Conservation (phyloP, 257 asterid species). For the Osmanthus fragrans region DNA sequence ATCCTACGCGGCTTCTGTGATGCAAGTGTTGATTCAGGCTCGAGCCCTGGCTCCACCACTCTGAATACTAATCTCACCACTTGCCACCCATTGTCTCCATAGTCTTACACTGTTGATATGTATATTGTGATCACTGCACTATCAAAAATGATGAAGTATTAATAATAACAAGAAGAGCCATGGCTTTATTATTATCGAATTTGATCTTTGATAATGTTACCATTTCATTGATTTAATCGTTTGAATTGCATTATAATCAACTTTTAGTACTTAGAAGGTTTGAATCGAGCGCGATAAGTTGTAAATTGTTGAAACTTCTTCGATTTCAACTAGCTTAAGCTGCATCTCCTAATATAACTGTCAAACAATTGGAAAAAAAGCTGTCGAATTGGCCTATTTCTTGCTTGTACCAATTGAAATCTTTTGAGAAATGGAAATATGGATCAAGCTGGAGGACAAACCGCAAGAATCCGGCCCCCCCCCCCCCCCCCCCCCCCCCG, state of each 20-base stretch:
- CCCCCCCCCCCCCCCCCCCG: no score
- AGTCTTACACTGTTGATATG: neutral
- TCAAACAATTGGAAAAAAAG: no score
- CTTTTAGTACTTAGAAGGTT: no score
- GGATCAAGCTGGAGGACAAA: no score
- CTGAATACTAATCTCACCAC: constrained; percentile 21
- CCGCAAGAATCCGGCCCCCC: no score
- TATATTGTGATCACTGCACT: neutral
- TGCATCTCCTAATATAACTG: neutral
- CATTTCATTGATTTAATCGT: neutral
- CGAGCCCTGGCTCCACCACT: neutral
- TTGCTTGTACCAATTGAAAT: no score
- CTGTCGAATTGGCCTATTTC: no score
- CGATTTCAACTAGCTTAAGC: neutral
- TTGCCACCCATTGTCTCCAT: constrained; percentile 23
- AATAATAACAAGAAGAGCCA: neutral
- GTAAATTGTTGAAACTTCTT: neutral
- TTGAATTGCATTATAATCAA: neutral
- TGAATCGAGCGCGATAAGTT: neutral
- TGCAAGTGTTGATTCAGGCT: constrained; percentile 16
- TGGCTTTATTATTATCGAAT: neutral
- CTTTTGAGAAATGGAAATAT: no score
- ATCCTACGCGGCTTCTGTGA: constrained; percentile 70
- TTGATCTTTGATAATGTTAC: neutral
- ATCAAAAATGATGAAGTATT: neutral